Evolutionary conservation across 1,284 basidiomycete species (phyloP), one percentile per base, ranked within the genome.

Genomic region (Cutaneotrichosporon cutaneum): DNA sequence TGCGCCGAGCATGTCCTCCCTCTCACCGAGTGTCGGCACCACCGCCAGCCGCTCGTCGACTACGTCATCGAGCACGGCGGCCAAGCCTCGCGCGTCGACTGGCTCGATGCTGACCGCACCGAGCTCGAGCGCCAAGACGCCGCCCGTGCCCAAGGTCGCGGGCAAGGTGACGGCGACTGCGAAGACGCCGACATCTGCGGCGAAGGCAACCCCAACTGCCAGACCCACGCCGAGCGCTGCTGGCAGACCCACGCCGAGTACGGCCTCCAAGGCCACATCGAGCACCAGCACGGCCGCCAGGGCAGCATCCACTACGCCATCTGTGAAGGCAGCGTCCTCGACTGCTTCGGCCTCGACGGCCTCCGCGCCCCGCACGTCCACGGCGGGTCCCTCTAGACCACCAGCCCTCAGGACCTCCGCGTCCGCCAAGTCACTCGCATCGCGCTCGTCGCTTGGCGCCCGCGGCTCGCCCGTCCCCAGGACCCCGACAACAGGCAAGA

Each of bases 1-100:
- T 2, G 52, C 60, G 14, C 52, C 52, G 11, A 39, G 33, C 6
- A n/a, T 54, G 33, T 36, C 69, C 3, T 70, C 72, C 1, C 54
- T 67, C 16, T 33, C 56, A 13, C 56, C 68, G 14, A 69, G 71
- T 2, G 53, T 66, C 32, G 45, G 6, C 2, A 42, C 39, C 16
- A 18, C n/a, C 18, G 26, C 54, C 7, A 56, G 54, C n/a, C 54
- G 42, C 9, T 7, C 54, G 26, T 52, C 58, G 18, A 32, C 58
- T 13, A 53, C 54, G 4, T 30, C 47, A 11, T 26, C 45, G 39
- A 56, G 18, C 30, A 21, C 47, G 21, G 30, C 55, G 4, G 44
- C 33, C 11, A 53, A 33, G 22, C 22, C 53, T 18, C 39, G 39
- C 18, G 39, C 39, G 39, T 42, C 39, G 39, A 42, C 39, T n/a